A percentile compares a stretch with the other conserved stretches of the same genome.
These are phyloP conservation scores for Erysimum cheiranthoides DNA, from an alignment of 345 rosid genomes.

Conservation along the genomic window DNA sequence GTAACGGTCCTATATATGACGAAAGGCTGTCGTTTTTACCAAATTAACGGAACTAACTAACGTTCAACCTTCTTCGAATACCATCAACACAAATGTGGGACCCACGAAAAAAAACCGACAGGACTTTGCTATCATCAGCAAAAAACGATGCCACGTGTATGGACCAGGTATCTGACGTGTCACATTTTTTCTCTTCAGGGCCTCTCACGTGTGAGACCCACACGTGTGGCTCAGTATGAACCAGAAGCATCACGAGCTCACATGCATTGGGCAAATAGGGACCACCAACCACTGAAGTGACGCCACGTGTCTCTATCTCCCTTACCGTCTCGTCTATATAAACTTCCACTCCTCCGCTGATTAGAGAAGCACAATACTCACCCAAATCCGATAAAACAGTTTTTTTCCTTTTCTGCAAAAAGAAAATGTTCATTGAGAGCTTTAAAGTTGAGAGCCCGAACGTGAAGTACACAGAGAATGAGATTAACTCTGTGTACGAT, in stretches of 20 bases:
- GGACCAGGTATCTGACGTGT: constrained; percentile 39
- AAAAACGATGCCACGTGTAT: constrained; percentile 41
- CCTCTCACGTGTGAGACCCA: constrained; percentile 37
- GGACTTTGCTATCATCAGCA: neutral
- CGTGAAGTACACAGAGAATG: constrained; percentile 77
- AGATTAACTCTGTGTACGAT: constrained; percentile 82
- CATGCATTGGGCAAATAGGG: constrained; percentile 26
- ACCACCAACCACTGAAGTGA: neutral
- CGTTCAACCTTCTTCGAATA: neutral
- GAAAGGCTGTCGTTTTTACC: constrained; percentile 20
- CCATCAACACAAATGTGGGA: neutral
- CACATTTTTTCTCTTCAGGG: neutral
- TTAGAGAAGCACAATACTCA: neutral
- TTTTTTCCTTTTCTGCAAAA: neutral
- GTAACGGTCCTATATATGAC: neutral
- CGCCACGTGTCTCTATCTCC: constrained; percentile 25
- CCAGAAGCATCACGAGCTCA: constrained; percentile 13
- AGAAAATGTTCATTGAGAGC: constrained; percentile 66
- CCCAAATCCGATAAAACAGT: constrained; percentile 11
- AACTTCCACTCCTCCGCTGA: neutral
- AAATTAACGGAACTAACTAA: constrained; percentile 41
- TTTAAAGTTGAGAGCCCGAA: constrained; percentile 89
- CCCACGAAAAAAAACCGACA: neutral
- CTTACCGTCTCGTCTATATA: constrained; percentile 15
- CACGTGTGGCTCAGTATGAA: constrained; percentile 36